phyloP scores from a whole-genome alignment of 2,329 filamentous ascomycete species.

The Fusarium coicis region DNA sequence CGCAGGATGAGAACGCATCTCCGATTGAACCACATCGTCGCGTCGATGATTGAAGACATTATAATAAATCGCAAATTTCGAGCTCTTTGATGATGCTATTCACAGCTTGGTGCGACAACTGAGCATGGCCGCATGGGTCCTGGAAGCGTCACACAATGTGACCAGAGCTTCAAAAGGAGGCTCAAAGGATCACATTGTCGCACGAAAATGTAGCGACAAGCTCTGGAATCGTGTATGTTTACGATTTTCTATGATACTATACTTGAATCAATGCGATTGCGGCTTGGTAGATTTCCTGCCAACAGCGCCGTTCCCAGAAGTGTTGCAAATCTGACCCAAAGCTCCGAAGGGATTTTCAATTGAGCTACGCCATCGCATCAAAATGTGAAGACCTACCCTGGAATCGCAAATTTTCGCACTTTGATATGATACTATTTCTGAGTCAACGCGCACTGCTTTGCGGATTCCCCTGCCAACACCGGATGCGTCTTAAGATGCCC shows the following conservation, averaged over 20 bases:
- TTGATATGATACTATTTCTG: not conserved
- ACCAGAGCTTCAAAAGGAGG: too few relatives aligned
- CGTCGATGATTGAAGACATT: not conserved
- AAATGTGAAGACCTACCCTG: not conserved
- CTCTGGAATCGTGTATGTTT: not conserved
- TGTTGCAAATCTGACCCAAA: not conserved
- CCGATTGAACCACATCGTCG: not conserved
- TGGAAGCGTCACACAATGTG: not conserved
- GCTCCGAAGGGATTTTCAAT: not conserved
- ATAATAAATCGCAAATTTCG: not conserved
- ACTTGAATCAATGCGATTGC: not conserved
- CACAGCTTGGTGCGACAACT: not conserved
- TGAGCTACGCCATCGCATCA: not conserved
- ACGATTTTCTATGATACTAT: not conserved
- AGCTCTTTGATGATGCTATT: not conserved
- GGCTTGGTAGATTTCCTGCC: not conserved
- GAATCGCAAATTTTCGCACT: not conserved
- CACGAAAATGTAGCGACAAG: not conserved
- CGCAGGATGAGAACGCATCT: not conserved
- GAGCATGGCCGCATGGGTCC: accelerated
- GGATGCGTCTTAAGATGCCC: not conserved
- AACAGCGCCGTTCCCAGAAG: not conserved
- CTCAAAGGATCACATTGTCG: not conserved
- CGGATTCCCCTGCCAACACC: not conserved
- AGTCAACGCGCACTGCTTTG: not conserved